Conservation (phyloP, 2,329 filamentous ascomycete genomes). For the Didymella glomerata region DNA sequence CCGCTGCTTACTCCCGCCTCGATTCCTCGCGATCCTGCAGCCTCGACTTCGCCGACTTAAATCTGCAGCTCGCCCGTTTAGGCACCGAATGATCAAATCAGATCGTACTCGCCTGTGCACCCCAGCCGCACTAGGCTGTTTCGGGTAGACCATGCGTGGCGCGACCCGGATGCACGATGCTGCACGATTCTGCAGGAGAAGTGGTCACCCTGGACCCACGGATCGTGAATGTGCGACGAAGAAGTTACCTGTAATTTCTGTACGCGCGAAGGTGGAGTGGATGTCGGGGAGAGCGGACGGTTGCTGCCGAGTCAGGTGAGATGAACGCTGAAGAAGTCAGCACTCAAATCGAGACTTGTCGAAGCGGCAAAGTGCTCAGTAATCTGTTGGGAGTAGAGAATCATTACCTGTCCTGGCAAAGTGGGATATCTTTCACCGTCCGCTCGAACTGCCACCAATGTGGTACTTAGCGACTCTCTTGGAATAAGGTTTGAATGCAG, state of each 20-base stretch:
- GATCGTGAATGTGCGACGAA: conserved; percentile 9
- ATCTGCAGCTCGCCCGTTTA: conserved; percentile 18
- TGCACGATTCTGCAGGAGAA: conserved; percentile 18
- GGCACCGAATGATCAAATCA: conserved; percentile 17
- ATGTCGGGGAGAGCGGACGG: neutral
- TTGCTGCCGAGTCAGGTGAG: conserved; percentile 7
- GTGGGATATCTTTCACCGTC: neutral
- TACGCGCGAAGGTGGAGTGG: conserved; percentile 11
- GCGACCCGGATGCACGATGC: conserved; percentile 18
- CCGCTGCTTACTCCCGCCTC: neutral
- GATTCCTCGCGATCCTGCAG: conserved; percentile 13
- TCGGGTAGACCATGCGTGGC: conserved; percentile 3
- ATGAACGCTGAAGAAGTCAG: neutral
- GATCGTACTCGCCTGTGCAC: conserved; percentile 12
- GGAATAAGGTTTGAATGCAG: neutral
- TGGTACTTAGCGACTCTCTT: neutral
- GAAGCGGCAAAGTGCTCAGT: neutral
- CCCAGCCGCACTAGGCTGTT: conserved; percentile 3
- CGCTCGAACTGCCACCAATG: neutral
- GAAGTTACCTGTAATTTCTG: conserved; percentile 21
- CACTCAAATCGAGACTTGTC: neutral
- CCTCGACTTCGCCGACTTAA: conserved; percentile 16
- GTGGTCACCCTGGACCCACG: conserved; percentile 14
- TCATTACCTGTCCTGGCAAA: neutral
- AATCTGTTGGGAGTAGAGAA: neutral